These are phyloP conservation scores for Xylariomycetidae sp. DNA, from an alignment of 2,329 filamentous ascomycete species.

Conservation along the genomic window DNA sequence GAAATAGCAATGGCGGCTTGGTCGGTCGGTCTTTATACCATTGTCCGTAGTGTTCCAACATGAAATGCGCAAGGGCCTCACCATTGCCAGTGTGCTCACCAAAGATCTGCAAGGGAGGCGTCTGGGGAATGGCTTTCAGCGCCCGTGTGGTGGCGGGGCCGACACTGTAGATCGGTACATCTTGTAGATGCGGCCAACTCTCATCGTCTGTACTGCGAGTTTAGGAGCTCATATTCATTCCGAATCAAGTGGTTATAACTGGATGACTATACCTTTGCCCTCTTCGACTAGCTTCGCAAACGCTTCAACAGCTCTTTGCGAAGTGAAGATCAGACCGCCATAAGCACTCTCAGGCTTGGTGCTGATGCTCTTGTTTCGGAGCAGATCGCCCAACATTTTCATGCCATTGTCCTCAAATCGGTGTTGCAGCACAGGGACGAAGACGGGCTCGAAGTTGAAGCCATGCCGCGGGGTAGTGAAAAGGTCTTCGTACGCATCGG, in stretches of 20 bases:
- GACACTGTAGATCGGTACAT: constrained; percentile 67
- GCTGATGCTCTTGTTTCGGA: constrained; percentile 39
- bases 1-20: constrained; percentile 69
- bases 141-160: constrained; percentile 76
- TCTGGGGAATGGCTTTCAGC: constrained; percentile 49
- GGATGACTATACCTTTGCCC: constrained; percentile 40
- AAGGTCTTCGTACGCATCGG: constrained; percentile 66
- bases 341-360: constrained; percentile 39
- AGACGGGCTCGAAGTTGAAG: constrained; percentile 53
- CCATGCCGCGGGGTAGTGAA: constrained; percentile 43
- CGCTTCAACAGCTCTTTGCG: constrained; percentile 75
- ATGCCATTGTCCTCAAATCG: constrained; percentile 56
- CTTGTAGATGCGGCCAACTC: constrained; percentile 47
- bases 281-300: constrained; percentile 59
- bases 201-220: constrained; percentile 14
- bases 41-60: constrained; percentile 67
- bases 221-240: no score
- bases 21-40: constrained; percentile 37
- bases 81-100: constrained; percentile 83
- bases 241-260: no score
- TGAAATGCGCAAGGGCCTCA: constrained; percentile 69
- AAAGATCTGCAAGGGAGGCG: constrained; percentile 55
- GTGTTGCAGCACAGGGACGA: constrained; percentile 74
- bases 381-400: constrained; percentile 41
- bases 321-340: constrained; percentile 78